Conservation (phyloP, 1,284 basidiomycete species). For the Acaromyces ingoldii region DNA sequence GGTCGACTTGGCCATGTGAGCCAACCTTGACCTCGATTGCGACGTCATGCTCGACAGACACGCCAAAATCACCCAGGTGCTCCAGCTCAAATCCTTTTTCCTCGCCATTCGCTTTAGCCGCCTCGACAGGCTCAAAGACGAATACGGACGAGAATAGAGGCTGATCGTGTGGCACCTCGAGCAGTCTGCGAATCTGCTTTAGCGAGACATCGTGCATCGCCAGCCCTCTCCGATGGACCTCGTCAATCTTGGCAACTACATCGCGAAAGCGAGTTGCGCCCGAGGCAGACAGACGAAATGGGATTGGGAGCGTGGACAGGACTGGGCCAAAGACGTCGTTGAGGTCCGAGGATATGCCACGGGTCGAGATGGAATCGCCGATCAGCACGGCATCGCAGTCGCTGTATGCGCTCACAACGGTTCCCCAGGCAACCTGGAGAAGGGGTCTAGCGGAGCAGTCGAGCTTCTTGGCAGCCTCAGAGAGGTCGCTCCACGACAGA, state of each 20-base stretch:
- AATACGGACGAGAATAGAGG: constrained; percentile 47
- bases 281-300: constrained; percentile 27
- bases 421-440: constrained; percentile 48
- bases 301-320: constrained; percentile 45
- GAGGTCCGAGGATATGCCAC: constrained; percentile 23
- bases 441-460: constrained; percentile 48
- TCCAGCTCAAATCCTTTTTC: not conserved
- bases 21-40: constrained; percentile 37
- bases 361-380: constrained; percentile 44
- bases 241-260: constrained; percentile 21
- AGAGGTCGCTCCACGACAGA: too few species aligned
- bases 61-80: constrained; percentile 26
- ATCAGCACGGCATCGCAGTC: constrained; percentile 38
- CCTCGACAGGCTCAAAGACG: constrained; percentile 38
- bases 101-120: not conserved
- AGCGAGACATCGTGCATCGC: constrained; percentile 26
- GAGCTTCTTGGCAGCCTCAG: constrained; percentile 21
- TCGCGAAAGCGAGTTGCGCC: constrained; percentile 11
- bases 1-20: constrained; percentile 17
- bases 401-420: constrained; percentile 41
- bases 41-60: constrained; percentile 41
- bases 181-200: constrained; percentile 28
- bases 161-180: constrained; percentile 30
- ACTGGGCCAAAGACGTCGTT: constrained; percentile 38
- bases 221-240: constrained; percentile 26